A percentile compares a stretch with the other conserved stretches of the same genome.
Evolutionary conservation across 129 eudicot species (phyloP).

Genomic region (Tagetes patula): DNA sequence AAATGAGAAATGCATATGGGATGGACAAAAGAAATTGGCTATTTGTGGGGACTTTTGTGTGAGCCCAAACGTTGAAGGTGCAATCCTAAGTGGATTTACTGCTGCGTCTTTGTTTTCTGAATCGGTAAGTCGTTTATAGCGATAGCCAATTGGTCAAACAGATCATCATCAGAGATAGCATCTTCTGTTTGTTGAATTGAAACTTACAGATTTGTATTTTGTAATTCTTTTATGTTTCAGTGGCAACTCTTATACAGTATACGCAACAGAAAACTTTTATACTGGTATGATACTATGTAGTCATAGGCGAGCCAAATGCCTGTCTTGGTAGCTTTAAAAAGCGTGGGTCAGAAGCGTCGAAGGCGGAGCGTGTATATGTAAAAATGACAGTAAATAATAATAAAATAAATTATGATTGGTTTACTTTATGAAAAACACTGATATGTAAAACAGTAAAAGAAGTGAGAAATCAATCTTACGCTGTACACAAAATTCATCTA

Average conservation of each 20-base stretch:
- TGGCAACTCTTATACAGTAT: not conserved
- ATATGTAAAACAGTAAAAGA: not conserved
- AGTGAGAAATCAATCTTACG: not conserved
- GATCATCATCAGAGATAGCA: not conserved
- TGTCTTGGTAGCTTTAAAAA: too few relatives aligned
- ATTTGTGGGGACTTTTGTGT: conserved; percentile 96
- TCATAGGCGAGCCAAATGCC: not conserved
- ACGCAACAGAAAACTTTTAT: not conserved
- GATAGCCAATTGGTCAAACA: conserved; percentile 14
- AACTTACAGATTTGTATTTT: not conserved
- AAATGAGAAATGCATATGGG: conserved; percentile 91
- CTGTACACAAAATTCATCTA: too few relatives aligned
- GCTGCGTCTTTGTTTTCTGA: conserved; percentile 74
- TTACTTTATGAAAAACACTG: not conserved
- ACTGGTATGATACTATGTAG: not conserved
- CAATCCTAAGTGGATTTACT: conserved; percentile 77
- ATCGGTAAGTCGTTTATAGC: conserved; percentile 43
- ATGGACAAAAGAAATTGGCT: conserved; percentile 56
- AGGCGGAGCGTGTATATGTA: not conserved
- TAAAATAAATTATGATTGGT: not conserved
- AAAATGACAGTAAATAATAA: too few relatives aligned
- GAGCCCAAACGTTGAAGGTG: conserved; percentile 90
- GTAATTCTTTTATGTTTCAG: not conserved
- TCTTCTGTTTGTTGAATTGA: not conserved
- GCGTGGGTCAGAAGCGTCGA: not conserved